Conservation (phyloP, 495 filamentous ascomycete genomes). For the Aspergillus taichungensis region DNA sequence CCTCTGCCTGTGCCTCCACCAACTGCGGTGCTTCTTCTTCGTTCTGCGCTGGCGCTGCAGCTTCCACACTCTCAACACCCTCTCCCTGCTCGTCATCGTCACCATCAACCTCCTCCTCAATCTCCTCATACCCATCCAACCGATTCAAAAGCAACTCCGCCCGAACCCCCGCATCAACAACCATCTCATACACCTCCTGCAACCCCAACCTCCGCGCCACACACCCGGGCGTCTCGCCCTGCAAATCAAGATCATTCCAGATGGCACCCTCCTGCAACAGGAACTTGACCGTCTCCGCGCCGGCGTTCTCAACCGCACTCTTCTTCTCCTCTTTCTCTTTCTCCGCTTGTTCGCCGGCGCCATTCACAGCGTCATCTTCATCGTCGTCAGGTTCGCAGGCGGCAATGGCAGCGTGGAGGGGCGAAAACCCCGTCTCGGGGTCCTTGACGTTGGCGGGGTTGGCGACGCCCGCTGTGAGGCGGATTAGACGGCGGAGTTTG, state of each 20-base stretch:
- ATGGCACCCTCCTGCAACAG: slow-evolving; percentile 83
- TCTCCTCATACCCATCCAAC: slow-evolving; percentile 66
- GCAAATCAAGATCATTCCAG: slow-evolving; percentile 88
- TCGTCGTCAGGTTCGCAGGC: slow-evolving; percentile 56
- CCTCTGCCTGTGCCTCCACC: slow-evolving; percentile 19
- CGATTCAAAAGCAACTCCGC: slow-evolving; percentile 77
- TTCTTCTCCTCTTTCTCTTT: slow-evolving; percentile 19
- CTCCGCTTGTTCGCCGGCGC: slow-evolving; percentile 8
- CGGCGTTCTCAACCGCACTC: slow-evolving; percentile 40
- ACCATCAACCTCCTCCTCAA: slow-evolving; percentile 55
- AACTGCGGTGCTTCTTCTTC: slow-evolving; percentile 20
- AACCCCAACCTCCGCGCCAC: slow-evolving; percentile 64
- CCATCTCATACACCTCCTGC: slow-evolving; percentile 67
- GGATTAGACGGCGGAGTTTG: slow-evolving; percentile 65
- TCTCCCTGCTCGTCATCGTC: slow-evolving; percentile 30
- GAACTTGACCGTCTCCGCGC: slow-evolving; percentile 60
- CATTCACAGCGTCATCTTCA: slow-evolving; percentile 20
- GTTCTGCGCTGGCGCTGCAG: slow-evolving; percentile 8
- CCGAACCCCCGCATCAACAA: slow-evolving; percentile 86
- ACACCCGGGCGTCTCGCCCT: slow-evolving; percentile 87
- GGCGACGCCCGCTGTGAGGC: slow-evolving; percentile 37
- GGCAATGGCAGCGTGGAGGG: slow-evolving; percentile 84
- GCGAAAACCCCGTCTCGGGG: slow-evolving; percentile 73
- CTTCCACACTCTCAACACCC: slow-evolving; percentile 16
- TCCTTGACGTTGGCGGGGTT: slow-evolving; percentile 71